Conservation (phyloP, 2,329 filamentous ascomycete genomes). For the Xylariaceae sp. region DNA sequence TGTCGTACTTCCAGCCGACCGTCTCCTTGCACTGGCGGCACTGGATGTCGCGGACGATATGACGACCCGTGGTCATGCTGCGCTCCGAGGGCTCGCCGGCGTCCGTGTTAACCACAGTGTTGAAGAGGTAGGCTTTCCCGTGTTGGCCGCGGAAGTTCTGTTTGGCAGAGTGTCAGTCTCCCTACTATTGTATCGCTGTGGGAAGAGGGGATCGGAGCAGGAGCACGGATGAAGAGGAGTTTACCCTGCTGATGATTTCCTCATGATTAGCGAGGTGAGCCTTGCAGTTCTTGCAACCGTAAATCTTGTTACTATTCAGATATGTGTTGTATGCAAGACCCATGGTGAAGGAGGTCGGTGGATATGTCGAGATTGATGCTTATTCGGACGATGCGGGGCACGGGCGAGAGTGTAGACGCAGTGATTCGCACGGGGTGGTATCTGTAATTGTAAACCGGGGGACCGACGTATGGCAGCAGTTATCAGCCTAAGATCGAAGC, state of each 20-base stretch:
- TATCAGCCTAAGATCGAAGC: too few relatives aligned
- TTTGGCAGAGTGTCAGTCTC: too few relatives aligned
- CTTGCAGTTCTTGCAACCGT: slow-evolving; percentile 92
- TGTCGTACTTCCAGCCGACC: slow-evolving; percentile 99
- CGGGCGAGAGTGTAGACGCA: too few relatives aligned
- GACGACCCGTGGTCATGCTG: slow-evolving; percentile 95
- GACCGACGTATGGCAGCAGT: too few relatives aligned
- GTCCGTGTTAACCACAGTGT: slow-evolving; percentile 86
- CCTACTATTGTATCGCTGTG: too few relatives aligned
- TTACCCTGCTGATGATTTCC: slow-evolving; percentile 88
- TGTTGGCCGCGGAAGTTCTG: slow-evolving; percentile 96
- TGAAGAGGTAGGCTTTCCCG: slow-evolving; percentile 96
- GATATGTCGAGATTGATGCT: not conserved
- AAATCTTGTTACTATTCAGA: slow-evolving; percentile 80
- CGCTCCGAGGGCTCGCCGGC: slow-evolving; percentile 83
- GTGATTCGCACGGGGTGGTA: too few relatives aligned
- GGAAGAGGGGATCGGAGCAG: too few relatives aligned
- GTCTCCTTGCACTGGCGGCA: slow-evolving; percentile 89
- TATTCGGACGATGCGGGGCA: too few relatives aligned
- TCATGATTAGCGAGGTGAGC: slow-evolving; percentile 93
- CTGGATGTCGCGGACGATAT: slow-evolving; percentile 88
- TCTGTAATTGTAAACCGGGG: too few relatives aligned
- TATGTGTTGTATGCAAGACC: slow-evolving; percentile 90
- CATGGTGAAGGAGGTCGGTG: slow-evolving; percentile 49
- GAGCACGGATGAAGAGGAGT: too few relatives aligned